Evolutionary conservation across 1,284 basidiomycete genomes (phyloP).

Genomic region (Fomitiporia mediterranea): DNA sequence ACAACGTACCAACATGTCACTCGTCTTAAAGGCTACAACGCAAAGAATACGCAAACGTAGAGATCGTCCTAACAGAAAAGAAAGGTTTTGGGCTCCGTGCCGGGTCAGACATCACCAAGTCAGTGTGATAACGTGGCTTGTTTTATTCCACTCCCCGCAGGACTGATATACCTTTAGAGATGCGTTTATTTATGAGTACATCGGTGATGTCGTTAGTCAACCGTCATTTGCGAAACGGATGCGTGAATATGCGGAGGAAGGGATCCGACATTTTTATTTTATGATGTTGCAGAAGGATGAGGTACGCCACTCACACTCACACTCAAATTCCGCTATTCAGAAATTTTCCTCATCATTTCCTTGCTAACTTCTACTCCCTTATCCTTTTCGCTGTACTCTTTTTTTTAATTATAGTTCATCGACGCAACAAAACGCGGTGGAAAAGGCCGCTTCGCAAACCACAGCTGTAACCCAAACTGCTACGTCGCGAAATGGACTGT

Average conservation of each 20-base stretch:
- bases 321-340: background rate
- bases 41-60: conserved; percentile 80
- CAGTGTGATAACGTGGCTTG: conserved; percentile 13
- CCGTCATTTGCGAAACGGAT: conserved; percentile 89
- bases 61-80: conserved; percentile 91
- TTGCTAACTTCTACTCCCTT: background rate
- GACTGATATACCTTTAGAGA: conserved; percentile 51
- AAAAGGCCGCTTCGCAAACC: conserved; percentile 95
- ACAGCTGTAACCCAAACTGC: conserved; percentile 97
- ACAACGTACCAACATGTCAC: conserved; percentile 9
- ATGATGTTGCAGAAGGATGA: conserved; percentile 99
- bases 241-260: conserved; percentile 90
- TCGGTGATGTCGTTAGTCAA: conserved; percentile 93
- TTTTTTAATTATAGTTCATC: conserved; percentile 66
- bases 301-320: conserved; percentile 41
- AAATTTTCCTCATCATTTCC: background rate
- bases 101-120: conserved; percentile 68
- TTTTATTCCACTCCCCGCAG: background rate
- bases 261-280: conserved; percentile 97
- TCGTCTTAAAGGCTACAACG: conserved; percentile 69
- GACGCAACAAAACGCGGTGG: conserved; percentile 98
- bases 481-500: conserved; percentile 99
- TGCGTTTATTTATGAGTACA: conserved; percentile 94
- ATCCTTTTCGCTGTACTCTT: conserved; percentile 7
- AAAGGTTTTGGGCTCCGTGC: conserved; percentile 94